Conservation (phyloP, 176 grass and related monocot genomes). For the Cenchrus americanus region DNA sequence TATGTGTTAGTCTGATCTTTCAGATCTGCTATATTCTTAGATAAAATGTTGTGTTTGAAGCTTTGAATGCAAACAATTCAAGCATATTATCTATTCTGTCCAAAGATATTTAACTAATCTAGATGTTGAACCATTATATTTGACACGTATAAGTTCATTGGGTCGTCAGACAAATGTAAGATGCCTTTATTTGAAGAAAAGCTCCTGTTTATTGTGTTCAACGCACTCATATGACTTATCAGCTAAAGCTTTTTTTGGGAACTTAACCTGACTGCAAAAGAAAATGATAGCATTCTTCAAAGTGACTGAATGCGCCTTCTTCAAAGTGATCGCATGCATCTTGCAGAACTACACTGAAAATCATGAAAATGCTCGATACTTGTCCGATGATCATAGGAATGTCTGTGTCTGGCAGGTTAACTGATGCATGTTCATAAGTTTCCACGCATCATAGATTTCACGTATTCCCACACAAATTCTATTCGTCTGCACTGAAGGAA, state of each 20-base stretch:
- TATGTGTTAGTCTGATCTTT: conserved; percentile 13
- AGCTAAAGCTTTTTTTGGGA: background rate
- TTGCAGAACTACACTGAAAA: background rate
- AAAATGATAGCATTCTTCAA: background rate
- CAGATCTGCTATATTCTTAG: background rate
- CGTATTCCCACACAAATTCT: conserved; percentile 1
- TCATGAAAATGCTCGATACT: background rate
- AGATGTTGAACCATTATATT: conserved; percentile 18
- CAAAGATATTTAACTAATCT: conserved; percentile 6
- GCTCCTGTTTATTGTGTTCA: background rate
- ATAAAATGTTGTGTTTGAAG: background rate
- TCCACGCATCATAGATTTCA: background rate
- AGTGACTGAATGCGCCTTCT: conserved; percentile 17
- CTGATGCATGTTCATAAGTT: background rate
- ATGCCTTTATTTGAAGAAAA: conserved; percentile 21
- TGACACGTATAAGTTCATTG: conserved; percentile 18
- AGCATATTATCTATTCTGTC: conserved; percentile 3
- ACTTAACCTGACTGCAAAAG: background rate
- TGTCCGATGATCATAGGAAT: background rate
- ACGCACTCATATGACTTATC: background rate
- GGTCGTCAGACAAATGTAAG: conserved; percentile 1
- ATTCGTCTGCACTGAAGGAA: background rate
- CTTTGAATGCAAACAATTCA: conserved; percentile 10
- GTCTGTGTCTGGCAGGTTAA: background rate
- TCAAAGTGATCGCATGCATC: conserved; percentile 13